Evolutionary conservation across 306 rosid species (phyloP).

Genomic region (Casuarina cunninghamiana): DNA sequence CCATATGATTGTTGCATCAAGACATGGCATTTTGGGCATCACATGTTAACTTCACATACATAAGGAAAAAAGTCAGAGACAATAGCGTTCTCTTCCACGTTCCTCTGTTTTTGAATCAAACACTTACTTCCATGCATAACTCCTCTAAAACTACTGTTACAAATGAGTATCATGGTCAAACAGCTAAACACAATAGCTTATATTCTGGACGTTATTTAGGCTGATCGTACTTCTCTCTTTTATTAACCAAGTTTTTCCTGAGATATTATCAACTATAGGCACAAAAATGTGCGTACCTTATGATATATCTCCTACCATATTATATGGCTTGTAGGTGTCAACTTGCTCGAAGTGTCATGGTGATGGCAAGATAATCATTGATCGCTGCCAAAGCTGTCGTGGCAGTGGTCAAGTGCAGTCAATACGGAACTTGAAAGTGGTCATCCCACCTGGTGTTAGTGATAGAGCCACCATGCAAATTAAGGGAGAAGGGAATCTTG

Average conservation of each 20-base stretch:
- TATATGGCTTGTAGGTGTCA: slow-evolving; percentile 56
- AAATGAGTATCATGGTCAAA: not conserved
- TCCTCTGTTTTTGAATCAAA: not conserved
- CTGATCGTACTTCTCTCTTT: not conserved
- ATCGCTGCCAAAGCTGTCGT: slow-evolving; percentile 62
- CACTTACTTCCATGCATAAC: not conserved
- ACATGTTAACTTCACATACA: not conserved
- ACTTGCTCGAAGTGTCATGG: slow-evolving; percentile 88
- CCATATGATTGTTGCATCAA: not conserved
- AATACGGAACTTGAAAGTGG: slow-evolving; percentile 50
- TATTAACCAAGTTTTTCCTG: not conserved
- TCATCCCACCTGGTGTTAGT: slow-evolving; percentile 75
- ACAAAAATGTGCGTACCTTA: not conserved
- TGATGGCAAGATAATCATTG: slow-evolving; percentile 69
- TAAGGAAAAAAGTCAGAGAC: not conserved
- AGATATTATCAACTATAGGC: not conserved
- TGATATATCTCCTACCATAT: not conserved
- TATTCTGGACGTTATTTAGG: not conserved
- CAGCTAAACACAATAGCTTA: not conserved
- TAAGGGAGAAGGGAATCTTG: slow-evolving; percentile 73
- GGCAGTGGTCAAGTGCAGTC: slow-evolving; percentile 68
- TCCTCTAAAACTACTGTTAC: not conserved
- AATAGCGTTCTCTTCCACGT: not conserved
- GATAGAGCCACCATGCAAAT: slow-evolving; percentile 83
- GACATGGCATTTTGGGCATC: not conserved